A percentile compares a stretch with the other conserved stretches of the same genome.
Conservation (phyloP, 2,329 filamentous ascomycete species). For the Colletotrichum eleusines region DNA sequence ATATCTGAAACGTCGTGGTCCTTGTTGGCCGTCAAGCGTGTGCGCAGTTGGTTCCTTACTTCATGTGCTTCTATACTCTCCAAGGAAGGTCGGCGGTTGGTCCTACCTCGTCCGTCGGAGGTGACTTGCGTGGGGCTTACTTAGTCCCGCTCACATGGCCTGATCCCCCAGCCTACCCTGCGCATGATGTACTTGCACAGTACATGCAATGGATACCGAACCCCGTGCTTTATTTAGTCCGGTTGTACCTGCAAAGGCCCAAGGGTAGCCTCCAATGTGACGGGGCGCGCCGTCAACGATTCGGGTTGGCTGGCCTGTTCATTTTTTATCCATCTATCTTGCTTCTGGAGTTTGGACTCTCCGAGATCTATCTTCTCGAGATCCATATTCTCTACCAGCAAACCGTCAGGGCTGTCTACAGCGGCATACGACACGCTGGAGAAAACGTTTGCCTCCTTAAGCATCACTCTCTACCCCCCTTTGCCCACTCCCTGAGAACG, state of each 20-base stretch:
- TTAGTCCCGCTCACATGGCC: not conserved
- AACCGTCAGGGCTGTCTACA: too few relatives aligned
- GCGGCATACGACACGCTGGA: too few relatives aligned
- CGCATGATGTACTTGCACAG: not conserved
- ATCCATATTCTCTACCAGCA: not conserved
- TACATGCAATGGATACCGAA: not conserved
- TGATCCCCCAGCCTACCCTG: not conserved
- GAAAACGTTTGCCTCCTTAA: not conserved
- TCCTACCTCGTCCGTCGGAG: not conserved
- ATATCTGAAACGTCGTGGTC: not conserved
- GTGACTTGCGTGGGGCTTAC: not conserved
- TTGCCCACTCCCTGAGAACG: constrained; percentile 87
- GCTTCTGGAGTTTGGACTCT: not conserved
- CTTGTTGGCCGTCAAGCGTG: not conserved
- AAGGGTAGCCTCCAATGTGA: too few relatives aligned
- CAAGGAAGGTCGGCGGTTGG: not conserved
- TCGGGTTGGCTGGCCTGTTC: not conserved
- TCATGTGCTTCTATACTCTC: not conserved
- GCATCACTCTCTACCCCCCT: constrained; percentile 46
- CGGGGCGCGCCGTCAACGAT: not conserved
- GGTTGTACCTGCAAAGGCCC: not conserved
- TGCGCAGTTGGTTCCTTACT: not conserved
- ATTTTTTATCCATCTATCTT: not conserved
- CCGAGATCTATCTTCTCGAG: not conserved
- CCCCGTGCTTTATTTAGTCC: not conserved